Base-by-base conservation (phyloP, 768 basidiomycete genomes). In the Termitomyces sp. region DNA sequence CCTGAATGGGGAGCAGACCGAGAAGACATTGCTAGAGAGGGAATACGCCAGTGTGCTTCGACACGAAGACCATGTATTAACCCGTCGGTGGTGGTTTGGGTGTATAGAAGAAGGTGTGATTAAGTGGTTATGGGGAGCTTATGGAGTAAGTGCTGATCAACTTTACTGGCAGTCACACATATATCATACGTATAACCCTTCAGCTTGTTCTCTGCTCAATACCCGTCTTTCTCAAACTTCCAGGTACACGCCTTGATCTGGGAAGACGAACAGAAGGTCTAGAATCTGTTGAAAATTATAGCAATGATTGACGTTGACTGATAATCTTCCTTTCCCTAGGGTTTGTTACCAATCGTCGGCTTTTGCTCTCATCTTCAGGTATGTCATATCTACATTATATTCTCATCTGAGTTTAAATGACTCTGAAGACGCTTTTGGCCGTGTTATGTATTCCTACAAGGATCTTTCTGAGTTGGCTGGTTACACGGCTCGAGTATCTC, bases 381-480 rank as follows among this genome's bases (percentile, higher is more conserved):
- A 59, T 60, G 75, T 32, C 43, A 56, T 20, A 13, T 24, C 33
- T 9, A 54, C 34, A n/a, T 43, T 33, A 4, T 26, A 58, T n/a
- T 34, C 30, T 52, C 26, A 22, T 51, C 33, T 7, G 18, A 14
- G 9, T 10, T 51, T 8, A 52, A n/a, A 33, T 46, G 7, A 37
- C 24, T 30, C 45, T 55, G 37, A 34, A 85, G 96, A 98, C 75
- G 96, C 96, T 1, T 91, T 98, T 64, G 95, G 95, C 33, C 84
- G 95, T 20, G 86, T 97, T 30, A 94, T 98, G 93, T 96, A 95
- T 70, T 94, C 93, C 3, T 98, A 97, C 77, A 98, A 97, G 72
- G 95, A 98, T 69, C 79, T 99, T 4, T 86, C 93, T 5, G 96
- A 99, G 69, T 83, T 99, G 34, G 94, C 96, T 4, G 96, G 96